Evolutionary conservation across 139 green algal species (phyloP), one percentile per base, ranked within the genome.

Genomic region (Chlamydomonas sp.): DNA sequence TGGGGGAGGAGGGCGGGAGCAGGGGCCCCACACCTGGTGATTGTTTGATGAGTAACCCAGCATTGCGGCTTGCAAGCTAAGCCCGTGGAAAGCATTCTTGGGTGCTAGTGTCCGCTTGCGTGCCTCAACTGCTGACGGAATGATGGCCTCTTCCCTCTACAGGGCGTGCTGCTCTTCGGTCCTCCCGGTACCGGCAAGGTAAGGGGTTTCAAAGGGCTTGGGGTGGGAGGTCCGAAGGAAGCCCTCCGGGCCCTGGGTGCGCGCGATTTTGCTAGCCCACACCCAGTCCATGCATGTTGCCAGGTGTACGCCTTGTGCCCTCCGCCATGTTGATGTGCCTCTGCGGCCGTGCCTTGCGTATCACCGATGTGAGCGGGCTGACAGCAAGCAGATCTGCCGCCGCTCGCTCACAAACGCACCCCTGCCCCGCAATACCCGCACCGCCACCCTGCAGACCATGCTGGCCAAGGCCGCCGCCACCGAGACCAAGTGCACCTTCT

Each of bases 121-220:
- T 71, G 66, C 10, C 10, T 71, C 10, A 10, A 49, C 31, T 49
- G 31, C 31, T 49, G 31, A 49, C 31, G 31, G 31, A 49, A 49
- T 49, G 31, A 49, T 49, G 31, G 31, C 31, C 31, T 49, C 20
- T 61, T 10, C 73, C 49, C 4, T 3, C 63, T 86, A n/a, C 90
- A 97, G 95, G 97, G 97, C 3, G 97, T 99, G 68, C 93, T 99
- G 85, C 93, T 99, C 90, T 99, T 99, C 92, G 97, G 97, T 0
- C 97, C 97, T 8, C 97, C 97, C 1, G 97, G 97, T 2, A 87
- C 83, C n/a, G 83, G 83, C 62, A 87, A 87, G 83, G 83, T 80
- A 61, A 10, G 77, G 1, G 3, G 62, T 60, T 10, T 71, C 10
- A 10, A 71, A 14, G 10, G 10, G 10, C 66, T 18, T 71, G 10